These are phyloP conservation scores for Nannochloropsis salina DNA, from an alignment of 108 stramenopile species.

Conservation along the genomic window DNA sequence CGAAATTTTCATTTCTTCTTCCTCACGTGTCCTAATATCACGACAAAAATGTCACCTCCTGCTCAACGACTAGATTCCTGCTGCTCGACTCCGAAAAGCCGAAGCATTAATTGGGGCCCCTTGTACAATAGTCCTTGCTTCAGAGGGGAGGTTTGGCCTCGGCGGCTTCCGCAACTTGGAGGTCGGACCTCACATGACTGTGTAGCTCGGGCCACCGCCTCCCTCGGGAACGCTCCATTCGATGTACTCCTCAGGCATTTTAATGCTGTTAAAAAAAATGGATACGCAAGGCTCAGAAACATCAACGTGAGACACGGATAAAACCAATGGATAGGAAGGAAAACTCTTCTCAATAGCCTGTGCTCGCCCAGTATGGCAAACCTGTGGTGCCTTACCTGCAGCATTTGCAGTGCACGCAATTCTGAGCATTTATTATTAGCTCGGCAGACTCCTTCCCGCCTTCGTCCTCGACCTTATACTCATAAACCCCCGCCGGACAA, in stretches of 20 bases:
- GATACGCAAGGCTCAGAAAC: not conserved
- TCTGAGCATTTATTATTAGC: constrained; percentile 94
- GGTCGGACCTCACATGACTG: constrained; percentile 65
- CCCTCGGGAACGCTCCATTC: constrained; percentile 99
- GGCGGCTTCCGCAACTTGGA: no score
- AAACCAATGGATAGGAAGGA: no score
- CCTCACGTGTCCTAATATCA: no score
- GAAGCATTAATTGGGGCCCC: no score
- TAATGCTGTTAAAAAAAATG: constrained; percentile 63
- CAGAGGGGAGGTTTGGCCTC: no score
- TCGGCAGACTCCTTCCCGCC: constrained; percentile 39
- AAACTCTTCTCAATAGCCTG: no score
- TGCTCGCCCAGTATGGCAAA: no score
- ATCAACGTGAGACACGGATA: not conserved
- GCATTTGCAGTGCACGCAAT: constrained; percentile 98
- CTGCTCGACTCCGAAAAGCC: no score
- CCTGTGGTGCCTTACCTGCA: constrained; percentile 53
- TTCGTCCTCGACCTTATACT: constrained; percentile 64
- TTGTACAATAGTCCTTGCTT: no score
- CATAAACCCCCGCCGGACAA: constrained; percentile 94
- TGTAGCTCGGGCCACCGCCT: constrained; percentile 95
- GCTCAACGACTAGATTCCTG: no score
- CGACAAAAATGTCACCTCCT: no score
- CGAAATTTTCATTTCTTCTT: no score
- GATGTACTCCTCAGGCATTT: constrained; percentile 96